A percentile compares a stretch with the other conserved stretches of the same genome.
phyloP scores from a whole-genome alignment of 2,329 filamentous ascomycete genomes.

The Amauroascus niger region DNA sequence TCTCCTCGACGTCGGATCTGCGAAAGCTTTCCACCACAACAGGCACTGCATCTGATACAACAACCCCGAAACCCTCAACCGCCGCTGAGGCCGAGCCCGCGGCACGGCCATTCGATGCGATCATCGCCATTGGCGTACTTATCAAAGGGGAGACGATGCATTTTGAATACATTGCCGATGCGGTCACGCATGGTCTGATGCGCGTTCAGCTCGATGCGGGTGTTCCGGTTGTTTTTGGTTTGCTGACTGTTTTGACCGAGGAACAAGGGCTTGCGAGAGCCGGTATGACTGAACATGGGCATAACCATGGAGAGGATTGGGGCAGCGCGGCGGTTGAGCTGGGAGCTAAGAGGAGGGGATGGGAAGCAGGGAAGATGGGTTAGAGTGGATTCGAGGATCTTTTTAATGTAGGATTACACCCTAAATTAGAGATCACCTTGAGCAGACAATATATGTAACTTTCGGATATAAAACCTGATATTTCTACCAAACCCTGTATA shows the following conservation, averaged over 20 bases:
- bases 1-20: constrained; percentile 59
- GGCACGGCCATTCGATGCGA: constrained; percentile 67
- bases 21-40: constrained; percentile 32
- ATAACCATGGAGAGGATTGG: constrained; percentile 98
- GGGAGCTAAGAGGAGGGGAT: constrained; percentile 74
- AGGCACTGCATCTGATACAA: constrained; percentile 28
- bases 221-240: constrained; percentile 81
- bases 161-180: constrained; percentile 95
- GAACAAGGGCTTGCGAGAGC: constrained; percentile 79
- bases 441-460: not conserved
- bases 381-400: constrained; percentile 19
- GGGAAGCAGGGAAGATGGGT: constrained; percentile 60
- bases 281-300: constrained; percentile 54
- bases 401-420: too few relatives aligned
- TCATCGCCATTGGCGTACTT: constrained; percentile 89
- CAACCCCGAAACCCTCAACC: not conserved
- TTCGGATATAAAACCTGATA: not conserved
- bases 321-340: constrained; percentile 89
- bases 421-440: not conserved
- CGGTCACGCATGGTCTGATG: constrained; percentile 88
- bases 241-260: constrained; percentile 80
- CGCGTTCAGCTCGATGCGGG: constrained; percentile 81
- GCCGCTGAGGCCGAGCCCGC: constrained; percentile 19
- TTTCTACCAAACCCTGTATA: not conserved
- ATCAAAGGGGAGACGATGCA: constrained; percentile 99